These are phyloP conservation scores for Xerocomus amazonicus DNA, from an alignment of 1,284 basidiomycete genomes.

Conservation along the genomic window DNA sequence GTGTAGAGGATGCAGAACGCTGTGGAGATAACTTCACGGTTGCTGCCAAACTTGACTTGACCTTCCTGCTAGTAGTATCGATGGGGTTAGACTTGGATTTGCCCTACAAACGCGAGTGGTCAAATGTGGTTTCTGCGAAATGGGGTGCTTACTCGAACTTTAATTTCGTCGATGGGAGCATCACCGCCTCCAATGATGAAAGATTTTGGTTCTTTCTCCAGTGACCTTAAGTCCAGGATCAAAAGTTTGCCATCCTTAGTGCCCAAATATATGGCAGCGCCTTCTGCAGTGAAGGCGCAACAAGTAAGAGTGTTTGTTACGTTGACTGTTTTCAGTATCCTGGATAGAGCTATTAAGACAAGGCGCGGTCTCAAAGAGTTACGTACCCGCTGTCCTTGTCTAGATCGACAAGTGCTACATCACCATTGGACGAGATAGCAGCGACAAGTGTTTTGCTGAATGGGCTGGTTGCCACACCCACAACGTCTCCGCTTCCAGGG, in stretches of 20 bases:
- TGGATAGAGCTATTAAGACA: conserved; percentile 25
- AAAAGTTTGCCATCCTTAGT: conserved; percentile 60
- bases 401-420: conserved; percentile 57
- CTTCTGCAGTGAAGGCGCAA: conserved; percentile 63
- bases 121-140: neutral
- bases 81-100: conserved; percentile 31
- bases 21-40: conserved; percentile 15
- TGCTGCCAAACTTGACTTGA: conserved; percentile 10
- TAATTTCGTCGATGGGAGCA: conserved; percentile 47
- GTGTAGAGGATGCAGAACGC: conserved; percentile 6
- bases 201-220: conserved; percentile 57
- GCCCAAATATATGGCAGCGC: conserved; percentile 60
- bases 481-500: conserved; percentile 44
- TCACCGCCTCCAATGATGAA: conserved; percentile 48
- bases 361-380: neutral
- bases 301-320: conserved; percentile 52
- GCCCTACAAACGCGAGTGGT: conserved; percentile 28
- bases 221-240: conserved; percentile 55
- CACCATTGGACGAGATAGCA: conserved; percentile 50
- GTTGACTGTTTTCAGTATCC: conserved; percentile 53
- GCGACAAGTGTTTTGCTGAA: conserved; percentile 70
- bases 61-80: conserved; percentile 7
- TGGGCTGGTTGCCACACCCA: conserved; percentile 58
- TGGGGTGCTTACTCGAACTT: conserved; percentile 47
- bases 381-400: conserved; percentile 71